Evolutionary conservation across 345 rosid genomes (phyloP).

Genomic region (Salix purpurea): DNA sequence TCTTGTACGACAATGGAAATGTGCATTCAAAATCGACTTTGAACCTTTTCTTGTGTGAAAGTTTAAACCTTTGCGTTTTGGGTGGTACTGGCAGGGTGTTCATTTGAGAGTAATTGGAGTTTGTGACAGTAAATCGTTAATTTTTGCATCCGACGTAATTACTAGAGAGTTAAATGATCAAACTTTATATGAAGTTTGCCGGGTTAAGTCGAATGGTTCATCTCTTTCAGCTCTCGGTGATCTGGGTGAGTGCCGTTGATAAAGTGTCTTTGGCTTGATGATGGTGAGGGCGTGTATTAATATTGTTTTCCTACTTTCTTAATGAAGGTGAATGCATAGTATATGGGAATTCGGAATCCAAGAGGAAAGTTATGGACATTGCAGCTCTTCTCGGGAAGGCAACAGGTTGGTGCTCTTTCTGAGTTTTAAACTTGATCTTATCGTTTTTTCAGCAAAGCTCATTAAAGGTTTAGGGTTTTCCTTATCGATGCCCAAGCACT

Average conservation of each 20-base stretch:
- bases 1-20: neutral
- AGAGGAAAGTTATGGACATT: slow-evolving; percentile 35
- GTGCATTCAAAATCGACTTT: neutral
- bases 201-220: slow-evolving; percentile 51
- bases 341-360: slow-evolving; percentile 36
- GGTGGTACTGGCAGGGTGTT: slow-evolving; percentile 48
- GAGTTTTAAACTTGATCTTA: neutral
- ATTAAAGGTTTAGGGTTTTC: neutral
- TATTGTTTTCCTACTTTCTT: neutral
- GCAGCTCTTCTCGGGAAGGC: slow-evolving; percentile 58
- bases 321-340: slow-evolving; percentile 38
- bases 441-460: neutral
- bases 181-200: slow-evolving; percentile 52
- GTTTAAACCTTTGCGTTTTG: neutral
- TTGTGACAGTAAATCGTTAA: slow-evolving; percentile 65
- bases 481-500: neutral
- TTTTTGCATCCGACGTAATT: slow-evolving; percentile 43
- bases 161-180: slow-evolving; percentile 52
- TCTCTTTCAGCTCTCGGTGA: slow-evolving; percentile 37
- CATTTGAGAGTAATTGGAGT: slow-evolving; percentile 74
- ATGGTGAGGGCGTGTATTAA: neutral
- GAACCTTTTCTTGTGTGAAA: neutral
- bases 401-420: slow-evolving; percentile 46
- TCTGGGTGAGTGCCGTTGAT: slow-evolving; percentile 37
- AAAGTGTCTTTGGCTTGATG: neutral